Percentiles rank a stretch among this genome's conserved stretches.
phyloP scores from a whole-genome alignment of 139 green algal species.

The Coccomyxa sp. region DNA sequence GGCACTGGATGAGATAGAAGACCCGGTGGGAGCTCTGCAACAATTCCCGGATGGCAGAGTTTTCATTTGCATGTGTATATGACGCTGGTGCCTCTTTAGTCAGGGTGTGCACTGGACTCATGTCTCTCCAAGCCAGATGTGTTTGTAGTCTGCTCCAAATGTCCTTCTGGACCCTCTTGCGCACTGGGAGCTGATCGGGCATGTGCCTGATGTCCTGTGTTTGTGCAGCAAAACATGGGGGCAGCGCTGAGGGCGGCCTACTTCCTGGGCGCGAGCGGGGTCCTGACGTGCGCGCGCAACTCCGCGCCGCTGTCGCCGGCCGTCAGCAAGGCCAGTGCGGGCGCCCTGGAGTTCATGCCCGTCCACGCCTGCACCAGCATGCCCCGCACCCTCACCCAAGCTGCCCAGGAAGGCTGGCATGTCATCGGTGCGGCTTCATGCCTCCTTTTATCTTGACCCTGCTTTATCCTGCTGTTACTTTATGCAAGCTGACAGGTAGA shows the following conservation, averaged over 20 bases:
- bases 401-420: conserved; percentile 55
- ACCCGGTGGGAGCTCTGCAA: conserved; percentile 48
- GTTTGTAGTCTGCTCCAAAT: too few species aligned
- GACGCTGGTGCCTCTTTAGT: too few species aligned
- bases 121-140: too few species aligned
- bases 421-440: conserved; percentile 75
- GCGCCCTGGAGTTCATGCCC: conserved; percentile 67
- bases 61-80: too few species aligned
- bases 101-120: too few species aligned
- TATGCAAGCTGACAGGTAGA: too few species aligned
- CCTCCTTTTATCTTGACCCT: too few species aligned
- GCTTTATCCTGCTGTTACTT: too few species aligned
- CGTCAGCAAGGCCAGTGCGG: conserved; percentile 83
- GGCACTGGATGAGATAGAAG: conserved; percentile 83
- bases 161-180: too few species aligned
- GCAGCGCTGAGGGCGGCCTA: conserved; percentile 78
- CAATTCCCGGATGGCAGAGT: neutral
- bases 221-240: conserved; percentile 85
- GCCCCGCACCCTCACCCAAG: conserved; percentile 63
- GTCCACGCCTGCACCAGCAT: conserved; percentile 67
- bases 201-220: neutral
- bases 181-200: too few species aligned
- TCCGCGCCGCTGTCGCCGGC: conserved; percentile 72
- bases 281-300: conserved; percentile 79
- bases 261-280: conserved; percentile 80